Percentiles rank a stretch among this genome's conserved stretches.
Evolutionary conservation across 2,329 filamentous ascomycete genomes (phyloP).

Genomic region (Epichloe elymi): DNA sequence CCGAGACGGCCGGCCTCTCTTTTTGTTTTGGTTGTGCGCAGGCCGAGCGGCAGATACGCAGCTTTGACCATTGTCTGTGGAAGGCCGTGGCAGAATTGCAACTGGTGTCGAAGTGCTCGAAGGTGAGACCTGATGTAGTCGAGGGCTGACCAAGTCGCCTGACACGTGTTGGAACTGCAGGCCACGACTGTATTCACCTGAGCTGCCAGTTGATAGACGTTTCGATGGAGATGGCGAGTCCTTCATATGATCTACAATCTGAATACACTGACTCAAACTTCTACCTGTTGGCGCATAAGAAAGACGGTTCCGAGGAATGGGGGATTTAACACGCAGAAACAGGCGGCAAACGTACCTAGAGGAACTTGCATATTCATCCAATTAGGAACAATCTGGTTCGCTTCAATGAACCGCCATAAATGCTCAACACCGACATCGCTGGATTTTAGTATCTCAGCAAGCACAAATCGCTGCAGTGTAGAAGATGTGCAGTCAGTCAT

Average conservation of each 20-base stretch:
- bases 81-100: conserved; percentile 14
- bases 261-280: conserved; percentile 33
- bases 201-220: conserved; percentile 23
- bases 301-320: not conserved
- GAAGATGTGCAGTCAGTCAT: not conserved
- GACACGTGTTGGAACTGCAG: not conserved
- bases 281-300: conserved; percentile 22
- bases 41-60: not conserved
- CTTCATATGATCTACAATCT: conserved; percentile 25
- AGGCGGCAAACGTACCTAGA: conserved; percentile 22
- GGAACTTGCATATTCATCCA: conserved; percentile 38
- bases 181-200: conserved; percentile 15
- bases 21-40: conserved; percentile 17
- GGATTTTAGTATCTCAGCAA: conserved; percentile 45
- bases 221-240: conserved; percentile 17
- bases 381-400: conserved; percentile 26
- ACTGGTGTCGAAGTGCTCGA: not conserved
- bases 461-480: conserved; percentile 35
- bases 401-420: conserved; percentile 34
- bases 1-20: conserved; percentile 32
- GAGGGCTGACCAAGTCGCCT: not conserved
- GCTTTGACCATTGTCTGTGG: conserved; percentile 4
- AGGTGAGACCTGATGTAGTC: conserved; percentile 1
- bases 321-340: not conserved
- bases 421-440: conserved; percentile 34